Evolutionary conservation across 75 land plant genomes (phyloP).

Genomic region (Cryptomeria japonica): DNA sequence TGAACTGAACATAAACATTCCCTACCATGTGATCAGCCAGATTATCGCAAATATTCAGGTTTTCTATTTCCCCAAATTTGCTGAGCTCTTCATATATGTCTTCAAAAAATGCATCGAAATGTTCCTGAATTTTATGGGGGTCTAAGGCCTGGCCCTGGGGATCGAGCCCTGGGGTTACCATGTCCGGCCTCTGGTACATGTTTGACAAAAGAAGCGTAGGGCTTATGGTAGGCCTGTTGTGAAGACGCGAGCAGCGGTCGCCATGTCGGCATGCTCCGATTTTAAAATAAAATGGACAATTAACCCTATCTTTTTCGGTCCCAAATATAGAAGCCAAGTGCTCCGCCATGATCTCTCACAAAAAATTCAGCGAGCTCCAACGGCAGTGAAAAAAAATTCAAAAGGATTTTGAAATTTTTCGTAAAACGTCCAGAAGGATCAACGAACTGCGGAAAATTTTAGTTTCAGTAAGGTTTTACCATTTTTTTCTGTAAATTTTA

Average conservation of each 20-base stretch:
- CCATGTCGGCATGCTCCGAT: slow-evolving; percentile 90
- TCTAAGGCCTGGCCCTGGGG: slow-evolving; percentile 64
- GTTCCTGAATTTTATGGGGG: slow-evolving; percentile 84
- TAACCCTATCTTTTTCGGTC: slow-evolving; percentile 81
- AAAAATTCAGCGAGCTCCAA: neutral
- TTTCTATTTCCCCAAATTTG: slow-evolving; percentile 81
- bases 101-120: slow-evolving; percentile 89
- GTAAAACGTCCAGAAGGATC: neutral
- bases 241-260: slow-evolving; percentile 80
- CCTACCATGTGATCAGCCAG: slow-evolving; percentile 90
- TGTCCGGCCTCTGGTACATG: slow-evolving; percentile 88
- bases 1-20: slow-evolving; percentile 84
- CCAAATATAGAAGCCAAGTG: slow-evolving; percentile 85
- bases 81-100: slow-evolving; percentile 86
- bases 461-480: neutral
- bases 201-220: slow-evolving; percentile 81
- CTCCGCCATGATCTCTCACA: slow-evolving; percentile 44
- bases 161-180: slow-evolving; percentile 75
- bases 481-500: neutral
- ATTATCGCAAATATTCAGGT: slow-evolving; percentile 78
- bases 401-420: neutral
- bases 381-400: neutral
- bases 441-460: neutral
- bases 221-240: slow-evolving; percentile 70
- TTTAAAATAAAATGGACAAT: slow-evolving; percentile 85